Evolutionary conservation across 1,284 basidiomycete species (phyloP), one percentile per base, ranked within the genome.

Genomic region (Ustilago shanxiensis): DNA sequence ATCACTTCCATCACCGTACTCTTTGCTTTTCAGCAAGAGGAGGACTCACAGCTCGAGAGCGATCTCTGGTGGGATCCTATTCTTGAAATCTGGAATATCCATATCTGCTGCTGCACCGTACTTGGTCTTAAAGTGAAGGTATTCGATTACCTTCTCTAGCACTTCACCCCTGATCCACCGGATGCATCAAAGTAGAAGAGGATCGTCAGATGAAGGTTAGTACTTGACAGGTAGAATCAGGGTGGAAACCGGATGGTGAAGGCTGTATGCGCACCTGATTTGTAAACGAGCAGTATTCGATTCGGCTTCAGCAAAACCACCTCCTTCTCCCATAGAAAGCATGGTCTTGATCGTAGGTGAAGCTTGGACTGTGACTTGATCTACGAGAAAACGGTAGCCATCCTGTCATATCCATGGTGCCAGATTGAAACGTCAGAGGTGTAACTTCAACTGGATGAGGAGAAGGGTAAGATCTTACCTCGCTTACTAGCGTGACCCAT

Each of bases 101-200:
- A 92, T 91, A 72, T 91, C 92, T 2, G 88, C 86, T 0, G 87
- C 87, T 16, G 88, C 88, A 64, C 90, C 89, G 83, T 93, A 93
- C 66, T 91, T 88, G 0, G 90, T 88, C 86, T 92, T 93, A 89
- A 92, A 94, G 60, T 89, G 87, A 86, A 95, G 90, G 82, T 93
- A 95, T 84, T 95, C 93, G 44, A 92, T 88, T 33, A 94, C 88
- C 82, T 93, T 94, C 85, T 94, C 93, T 2, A 93, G 90, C 28
- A 94, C 90, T 41, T 91, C 89, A 2, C 90, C 91, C 31, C 93
- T 93, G 79, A 18, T 49, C 2, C 37, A 39, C 18, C 18, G 22
- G 45, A 9, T 2, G 54, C 45, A 33, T 13, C 51, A 28, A 31
- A 58, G 24, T 14, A 33, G 35, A 11, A 16, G 11, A 33, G 31